These are phyloP conservation scores for Mycena metata DNA, from an alignment of 768 basidiomycete genomes.

Conservation along the genomic window DNA sequence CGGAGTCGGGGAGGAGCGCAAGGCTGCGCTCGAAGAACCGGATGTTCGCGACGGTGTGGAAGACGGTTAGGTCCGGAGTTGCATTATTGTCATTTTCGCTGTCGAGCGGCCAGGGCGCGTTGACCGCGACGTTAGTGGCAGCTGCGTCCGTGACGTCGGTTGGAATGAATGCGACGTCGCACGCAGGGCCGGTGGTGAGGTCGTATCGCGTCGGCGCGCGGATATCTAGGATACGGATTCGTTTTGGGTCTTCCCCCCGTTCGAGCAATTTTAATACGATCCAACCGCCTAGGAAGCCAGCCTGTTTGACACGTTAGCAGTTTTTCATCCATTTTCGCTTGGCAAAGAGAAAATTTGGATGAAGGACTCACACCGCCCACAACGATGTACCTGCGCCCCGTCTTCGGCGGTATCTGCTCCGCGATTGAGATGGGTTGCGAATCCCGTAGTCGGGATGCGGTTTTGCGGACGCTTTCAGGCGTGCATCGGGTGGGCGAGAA, in stretches of 20 bases:
- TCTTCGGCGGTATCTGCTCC: slow-evolving; percentile 72
- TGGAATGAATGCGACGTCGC: slow-evolving; percentile 68
- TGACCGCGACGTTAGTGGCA: slow-evolving; percentile 73
- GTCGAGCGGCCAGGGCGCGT: slow-evolving; percentile 68
- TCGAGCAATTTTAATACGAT: slow-evolving; percentile 76
- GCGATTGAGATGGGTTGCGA: slow-evolving; percentile 51
- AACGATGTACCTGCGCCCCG: slow-evolving; percentile 81
- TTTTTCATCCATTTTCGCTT: too few relatives aligned
- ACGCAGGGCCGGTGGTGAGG: slow-evolving; percentile 64
- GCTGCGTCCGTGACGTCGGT: slow-evolving; percentile 69
- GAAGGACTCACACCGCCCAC: slow-evolving; percentile 76
- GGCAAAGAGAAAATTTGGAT: too few relatives aligned
- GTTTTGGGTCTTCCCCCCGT: slow-evolving; percentile 77
- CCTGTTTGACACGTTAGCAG: slow-evolving; percentile 54
- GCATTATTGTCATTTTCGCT: slow-evolving; percentile 46
- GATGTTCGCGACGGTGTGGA: slow-evolving; percentile 84
- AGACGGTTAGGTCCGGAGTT: slow-evolving; percentile 68
- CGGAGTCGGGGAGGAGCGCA: slow-evolving; percentile 65
- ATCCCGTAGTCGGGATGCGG: slow-evolving; percentile 51
- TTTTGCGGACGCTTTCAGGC: slow-evolving; percentile 53
- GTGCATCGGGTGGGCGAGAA: slow-evolving; percentile 69
- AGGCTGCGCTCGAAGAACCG: slow-evolving; percentile 79
- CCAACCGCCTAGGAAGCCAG: slow-evolving; percentile 85
- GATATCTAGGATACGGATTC: slow-evolving; percentile 78
- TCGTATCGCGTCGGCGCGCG: slow-evolving; percentile 71